Conservation (phyloP, 192 early-diverging fungal species). For the Neocallimastix lanati region DNA sequence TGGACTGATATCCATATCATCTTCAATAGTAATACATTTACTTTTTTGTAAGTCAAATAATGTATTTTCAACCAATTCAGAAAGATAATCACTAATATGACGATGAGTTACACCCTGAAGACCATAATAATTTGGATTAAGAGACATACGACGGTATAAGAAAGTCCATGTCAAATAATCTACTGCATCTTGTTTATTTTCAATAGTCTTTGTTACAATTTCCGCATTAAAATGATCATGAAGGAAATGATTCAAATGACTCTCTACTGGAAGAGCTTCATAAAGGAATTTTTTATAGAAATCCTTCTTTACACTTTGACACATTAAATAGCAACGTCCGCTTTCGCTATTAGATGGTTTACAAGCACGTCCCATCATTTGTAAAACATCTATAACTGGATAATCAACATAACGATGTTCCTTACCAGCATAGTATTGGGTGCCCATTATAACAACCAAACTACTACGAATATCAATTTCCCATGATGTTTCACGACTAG, state of each 20-base stretch:
- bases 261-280: constrained; percentile 89
- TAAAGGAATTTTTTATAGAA: constrained; percentile 96
- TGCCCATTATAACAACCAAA: constrained; percentile 78
- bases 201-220: constrained; percentile 82
- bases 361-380: constrained; percentile 95
- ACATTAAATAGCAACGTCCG: constrained; percentile 82
- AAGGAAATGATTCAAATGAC: constrained; percentile 78
- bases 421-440: constrained; percentile 82
- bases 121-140: constrained; percentile 88
- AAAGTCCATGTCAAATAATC: constrained; percentile 99
- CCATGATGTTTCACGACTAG: constrained; percentile 84
- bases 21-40: constrained; percentile 58
- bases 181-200: constrained; percentile 95
- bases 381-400: constrained; percentile 80
- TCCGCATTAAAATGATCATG: constrained; percentile 97
- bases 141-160: constrained; percentile 82
- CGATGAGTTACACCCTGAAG: constrained; percentile 66
- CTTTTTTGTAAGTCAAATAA: constrained; percentile 66
- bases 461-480: constrained; percentile 62
- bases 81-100: constrained; percentile 80
- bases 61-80: constrained; percentile 84
- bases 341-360: constrained; percentile 29
- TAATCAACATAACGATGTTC: constrained; percentile 95
- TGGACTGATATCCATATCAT: constrained; percentile 54
- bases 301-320: constrained; percentile 80